phyloP scores from a whole-genome alignment of 2,329 filamentous ascomycete genomes.

The Xylaria sp. region DNA sequence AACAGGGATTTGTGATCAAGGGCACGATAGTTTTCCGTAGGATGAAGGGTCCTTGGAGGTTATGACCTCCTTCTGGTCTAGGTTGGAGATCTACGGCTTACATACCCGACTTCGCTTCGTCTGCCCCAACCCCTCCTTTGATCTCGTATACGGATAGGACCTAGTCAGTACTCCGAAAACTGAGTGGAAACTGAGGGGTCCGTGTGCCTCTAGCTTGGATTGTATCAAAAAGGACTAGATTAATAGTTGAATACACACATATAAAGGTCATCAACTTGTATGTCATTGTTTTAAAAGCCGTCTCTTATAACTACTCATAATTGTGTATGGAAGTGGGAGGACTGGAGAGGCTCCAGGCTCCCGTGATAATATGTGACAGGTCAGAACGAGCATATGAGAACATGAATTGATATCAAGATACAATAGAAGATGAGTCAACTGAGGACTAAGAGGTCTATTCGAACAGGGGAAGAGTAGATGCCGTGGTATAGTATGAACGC shows the following conservation, averaged over 20 bases:
- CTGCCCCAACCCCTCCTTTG: not conserved
- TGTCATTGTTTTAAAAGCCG: not conserved
- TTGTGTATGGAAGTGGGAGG: not conserved
- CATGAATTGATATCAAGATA: slow-evolving; percentile 4
- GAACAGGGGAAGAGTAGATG: slow-evolving; percentile 25
- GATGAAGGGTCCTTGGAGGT: not conserved
- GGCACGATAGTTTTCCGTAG: not conserved
- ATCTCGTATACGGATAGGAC: not conserved
- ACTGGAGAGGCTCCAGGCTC: not conserved
- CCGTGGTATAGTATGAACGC: slow-evolving; percentile 38
- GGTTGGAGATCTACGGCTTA: slow-evolving; percentile 3
- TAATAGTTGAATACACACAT: not conserved
- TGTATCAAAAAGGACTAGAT: not conserved
- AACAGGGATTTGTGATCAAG: not conserved
- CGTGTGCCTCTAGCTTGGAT: not conserved
- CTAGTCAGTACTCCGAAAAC: not conserved
- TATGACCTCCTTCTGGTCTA: not conserved
- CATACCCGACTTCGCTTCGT: not conserved
- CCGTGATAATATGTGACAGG: not conserved
- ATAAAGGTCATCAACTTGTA: not conserved
- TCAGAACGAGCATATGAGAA: not conserved
- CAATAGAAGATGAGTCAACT: slow-evolving; percentile 1
- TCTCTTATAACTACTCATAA: not conserved
- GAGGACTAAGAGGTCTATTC: slow-evolving; percentile 20
- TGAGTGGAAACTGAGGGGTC: not conserved